Conservation (phyloP, 2,329 filamentous ascomycete genomes). For the Epichloe gansuensis region DNA sequence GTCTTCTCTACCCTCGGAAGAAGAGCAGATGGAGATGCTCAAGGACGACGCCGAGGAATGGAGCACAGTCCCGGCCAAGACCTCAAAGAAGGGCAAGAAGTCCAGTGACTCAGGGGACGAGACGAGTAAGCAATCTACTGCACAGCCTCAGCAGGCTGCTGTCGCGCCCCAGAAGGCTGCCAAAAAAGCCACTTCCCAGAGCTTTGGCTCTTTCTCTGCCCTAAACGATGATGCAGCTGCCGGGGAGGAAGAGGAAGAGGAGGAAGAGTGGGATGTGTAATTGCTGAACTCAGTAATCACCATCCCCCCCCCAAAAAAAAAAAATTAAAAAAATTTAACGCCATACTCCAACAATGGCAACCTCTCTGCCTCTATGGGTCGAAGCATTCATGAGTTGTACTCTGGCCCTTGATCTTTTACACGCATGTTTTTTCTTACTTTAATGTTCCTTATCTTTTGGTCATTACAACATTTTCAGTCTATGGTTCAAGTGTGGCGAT, state of each 20-base stretch:
- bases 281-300: neutral
- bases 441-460: neutral
- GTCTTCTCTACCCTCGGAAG: conserved; percentile 42
- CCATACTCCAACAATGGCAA: neutral
- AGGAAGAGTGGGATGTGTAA: conserved; percentile 42
- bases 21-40: conserved; percentile 48
- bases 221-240: conserved; percentile 29
- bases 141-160: conserved; percentile 19
- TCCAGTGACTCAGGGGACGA: conserved; percentile 24
- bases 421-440: neutral
- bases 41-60: conserved; percentile 40
- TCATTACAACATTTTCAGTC: neutral
- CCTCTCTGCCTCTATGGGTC: neutral
- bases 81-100: conserved; percentile 31
- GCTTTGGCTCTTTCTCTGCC: conserved; percentile 36
- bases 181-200: conserved; percentile 21
- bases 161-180: conserved; percentile 15
- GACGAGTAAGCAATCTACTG: conserved; percentile 15
- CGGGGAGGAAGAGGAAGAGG: conserved; percentile 32
- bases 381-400: neutral
- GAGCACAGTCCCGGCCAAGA: conserved; percentile 44
- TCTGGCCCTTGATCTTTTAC: neutral
- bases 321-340: neutral
- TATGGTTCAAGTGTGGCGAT: no score
- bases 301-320: neutral